Evolutionary conservation across 2,329 filamentous ascomycete species (phyloP).

Genomic region (Aspergillus cejpii): DNA sequence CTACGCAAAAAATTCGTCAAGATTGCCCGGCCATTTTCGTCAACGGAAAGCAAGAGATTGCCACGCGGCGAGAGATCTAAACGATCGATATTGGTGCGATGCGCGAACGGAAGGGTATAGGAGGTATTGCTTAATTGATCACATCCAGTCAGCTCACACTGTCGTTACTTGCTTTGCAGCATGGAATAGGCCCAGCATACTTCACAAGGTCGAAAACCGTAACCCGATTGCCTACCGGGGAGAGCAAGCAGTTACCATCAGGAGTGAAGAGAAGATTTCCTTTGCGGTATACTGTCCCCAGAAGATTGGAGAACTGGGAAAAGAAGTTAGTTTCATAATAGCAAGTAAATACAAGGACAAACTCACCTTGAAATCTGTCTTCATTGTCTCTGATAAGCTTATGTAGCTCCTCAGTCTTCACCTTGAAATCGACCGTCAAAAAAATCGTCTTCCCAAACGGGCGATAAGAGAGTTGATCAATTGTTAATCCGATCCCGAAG

Average conservation of each 20-base stretch:
- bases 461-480: conserved; percentile 24
- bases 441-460: conserved; percentile 16
- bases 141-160: conserved; percentile 4
- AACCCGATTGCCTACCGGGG: conserved; percentile 91
- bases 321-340: conserved; percentile 4
- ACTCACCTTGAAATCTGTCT: conserved; percentile 93
- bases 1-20: conserved; percentile 82
- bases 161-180: neutral
- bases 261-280: conserved; percentile 95
- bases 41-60: conserved; percentile 85
- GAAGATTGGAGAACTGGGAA: conserved; percentile 88
- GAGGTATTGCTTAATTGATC: conserved; percentile 33
- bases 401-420: conserved; percentile 15
- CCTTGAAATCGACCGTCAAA: conserved; percentile 21
- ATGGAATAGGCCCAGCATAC: conserved; percentile 45
- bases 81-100: conserved; percentile 85
- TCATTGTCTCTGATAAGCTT: conserved; percentile 56
- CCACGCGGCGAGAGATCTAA: conserved; percentile 84
- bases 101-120: conserved; percentile 62
- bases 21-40: conserved; percentile 90
- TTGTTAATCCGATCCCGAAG: conserved; percentile 24
- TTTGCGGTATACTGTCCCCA: conserved; percentile 97
- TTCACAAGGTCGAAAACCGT: conserved; percentile 95
- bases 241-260: conserved; percentile 91
- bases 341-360: neutral